Conservation (phyloP, 177 flowering plant species). For the Telopea speciosissima region DNA sequence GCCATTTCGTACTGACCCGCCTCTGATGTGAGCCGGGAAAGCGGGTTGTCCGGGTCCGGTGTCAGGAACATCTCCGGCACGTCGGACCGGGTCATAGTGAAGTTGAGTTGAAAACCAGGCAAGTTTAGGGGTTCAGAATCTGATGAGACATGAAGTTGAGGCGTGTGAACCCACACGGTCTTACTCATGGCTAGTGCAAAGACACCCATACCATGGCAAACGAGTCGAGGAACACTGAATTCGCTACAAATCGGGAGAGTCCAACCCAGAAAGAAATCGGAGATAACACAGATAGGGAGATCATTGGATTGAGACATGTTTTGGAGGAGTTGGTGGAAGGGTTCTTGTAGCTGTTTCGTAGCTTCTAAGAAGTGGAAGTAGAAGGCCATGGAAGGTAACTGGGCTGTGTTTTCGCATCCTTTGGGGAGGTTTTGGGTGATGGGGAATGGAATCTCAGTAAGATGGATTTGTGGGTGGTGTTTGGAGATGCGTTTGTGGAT, state of each 20-base stretch:
- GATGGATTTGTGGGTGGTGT: slow-evolving; percentile 15
- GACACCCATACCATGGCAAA: slow-evolving; percentile 21
- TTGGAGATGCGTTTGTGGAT: slow-evolving; percentile 7
- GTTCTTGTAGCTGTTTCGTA: slow-evolving; percentile 9
- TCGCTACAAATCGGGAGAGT: slow-evolving; percentile 9
- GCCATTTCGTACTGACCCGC: background rate
- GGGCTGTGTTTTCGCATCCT: slow-evolving; percentile 19
- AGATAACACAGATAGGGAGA: slow-evolving; percentile 20
- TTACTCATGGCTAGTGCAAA: slow-evolving; percentile 9
- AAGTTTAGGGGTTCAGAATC: slow-evolving; percentile 7
- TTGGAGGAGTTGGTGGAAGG: slow-evolving; percentile 12
- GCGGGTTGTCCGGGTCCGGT: slow-evolving; percentile 7
- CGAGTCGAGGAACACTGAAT: slow-evolving; percentile 17
- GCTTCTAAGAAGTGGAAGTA: slow-evolving; percentile 11
- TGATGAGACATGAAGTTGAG: slow-evolving; percentile 1
- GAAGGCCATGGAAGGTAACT: slow-evolving; percentile 17
- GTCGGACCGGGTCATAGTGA: slow-evolving; percentile 7
- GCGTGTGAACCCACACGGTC: background rate
- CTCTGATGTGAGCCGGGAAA: background rate
- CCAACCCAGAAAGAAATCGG: slow-evolving; percentile 26
- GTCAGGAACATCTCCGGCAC: background rate
- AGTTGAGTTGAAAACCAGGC: slow-evolving; percentile 11
- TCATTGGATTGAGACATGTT: slow-evolving; percentile 4
- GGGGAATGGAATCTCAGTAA: slow-evolving; percentile 18
- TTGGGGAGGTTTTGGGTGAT: slow-evolving; percentile 7